Base-by-base conservation (phyloP, 2,329 filamentous ascomycete species). In the Colletotrichum caudatum region DNA sequence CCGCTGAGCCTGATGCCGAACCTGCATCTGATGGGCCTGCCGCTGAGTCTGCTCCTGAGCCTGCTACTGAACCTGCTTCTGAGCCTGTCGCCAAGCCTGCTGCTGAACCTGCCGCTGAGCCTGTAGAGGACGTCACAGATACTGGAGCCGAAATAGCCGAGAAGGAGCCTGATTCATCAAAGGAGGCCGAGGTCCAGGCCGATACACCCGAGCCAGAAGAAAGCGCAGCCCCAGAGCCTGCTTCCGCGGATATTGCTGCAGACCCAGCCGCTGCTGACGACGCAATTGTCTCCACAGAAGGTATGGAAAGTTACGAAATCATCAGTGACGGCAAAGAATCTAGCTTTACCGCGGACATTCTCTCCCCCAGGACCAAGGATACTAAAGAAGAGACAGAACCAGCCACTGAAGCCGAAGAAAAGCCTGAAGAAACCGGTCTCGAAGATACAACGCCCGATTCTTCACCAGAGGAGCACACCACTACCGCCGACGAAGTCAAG, bases 281-380 rank as follows among this genome's bases (percentile, higher is more conserved):
- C 20, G 53, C 37, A 46, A 35, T 41, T 26, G 35, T 69, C 29
- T 59, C 65, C 39, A 56, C 65, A 46, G 69, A 71, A 71, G 69
- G 69, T 71, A 71, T 71, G 69, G 59, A 71, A 39, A 44, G 50
- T 58, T 71, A 71, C 39, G 59, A 64, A 64, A 59, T 71, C 41
- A 71, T 69, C 12, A 64, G 69, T 56, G 69, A 71, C 53, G 69
- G 69, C 69, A 71, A 71, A 64, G 65, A 63, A 63, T 64, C 48
- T 20, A 71, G 33, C 39, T 64, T 71, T 48, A 53, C 58, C 44
- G 53, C 35, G 44, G 65, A 54, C 0, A 64, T 46, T 23, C 58
- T 68, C 37, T 62, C 46, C 29, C 5, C 53, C 6, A 46, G 46
- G 23, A 35, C 23, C 58, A 48, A 71, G 7, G 65, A 71, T 69